Percentiles rank a stretch among this genome's conserved stretches.
These are phyloP conservation scores for Triticum dicoccoides DNA, from an alignment of 176 grass and related monocot species.

Conservation along the genomic window DNA sequence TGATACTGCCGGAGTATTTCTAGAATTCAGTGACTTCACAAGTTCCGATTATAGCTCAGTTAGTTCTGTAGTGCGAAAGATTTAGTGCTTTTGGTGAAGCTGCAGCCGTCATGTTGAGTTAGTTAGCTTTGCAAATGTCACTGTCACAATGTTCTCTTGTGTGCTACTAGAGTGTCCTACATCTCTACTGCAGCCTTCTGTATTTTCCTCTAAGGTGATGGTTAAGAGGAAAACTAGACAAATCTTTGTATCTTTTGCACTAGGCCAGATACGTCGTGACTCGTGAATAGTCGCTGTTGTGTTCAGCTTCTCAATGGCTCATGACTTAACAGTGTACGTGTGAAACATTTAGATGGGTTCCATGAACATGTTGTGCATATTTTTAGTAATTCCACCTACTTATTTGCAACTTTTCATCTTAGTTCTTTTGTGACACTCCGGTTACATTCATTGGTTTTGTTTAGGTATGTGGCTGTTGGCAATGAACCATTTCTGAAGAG, in stretches of 20 bases:
- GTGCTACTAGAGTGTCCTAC: too few species aligned
- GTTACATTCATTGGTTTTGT: constrained; percentile 7
- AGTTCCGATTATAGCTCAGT: background rate
- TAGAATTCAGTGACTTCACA: background rate
- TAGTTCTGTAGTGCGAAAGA: background rate
- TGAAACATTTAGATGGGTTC: background rate
- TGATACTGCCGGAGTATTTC: background rate
- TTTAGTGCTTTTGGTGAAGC: background rate
- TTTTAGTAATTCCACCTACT: background rate
- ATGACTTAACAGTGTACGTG: background rate
- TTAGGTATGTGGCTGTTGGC: constrained; percentile 86
- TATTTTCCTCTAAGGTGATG: background rate
- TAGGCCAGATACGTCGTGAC: background rate
- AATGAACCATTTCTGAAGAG: constrained; percentile 85
- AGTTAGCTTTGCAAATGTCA: too few species aligned
- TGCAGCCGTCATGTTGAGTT: too few species aligned
- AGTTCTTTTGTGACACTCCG: background rate
- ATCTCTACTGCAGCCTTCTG: background rate
- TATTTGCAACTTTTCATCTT: constrained; percentile 7
- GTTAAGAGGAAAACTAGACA: background rate
- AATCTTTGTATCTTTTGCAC: background rate
- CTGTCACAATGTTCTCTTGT: too few species aligned
- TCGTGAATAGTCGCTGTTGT: background rate
- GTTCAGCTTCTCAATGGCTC: background rate
- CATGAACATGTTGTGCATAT: background rate